A percentile compares a stretch with the other conserved stretches of the same genome.
Evolutionary conservation across 1,139 yeast species (phyloP).

Genomic region (Geotrichum bryndzae): DNA sequence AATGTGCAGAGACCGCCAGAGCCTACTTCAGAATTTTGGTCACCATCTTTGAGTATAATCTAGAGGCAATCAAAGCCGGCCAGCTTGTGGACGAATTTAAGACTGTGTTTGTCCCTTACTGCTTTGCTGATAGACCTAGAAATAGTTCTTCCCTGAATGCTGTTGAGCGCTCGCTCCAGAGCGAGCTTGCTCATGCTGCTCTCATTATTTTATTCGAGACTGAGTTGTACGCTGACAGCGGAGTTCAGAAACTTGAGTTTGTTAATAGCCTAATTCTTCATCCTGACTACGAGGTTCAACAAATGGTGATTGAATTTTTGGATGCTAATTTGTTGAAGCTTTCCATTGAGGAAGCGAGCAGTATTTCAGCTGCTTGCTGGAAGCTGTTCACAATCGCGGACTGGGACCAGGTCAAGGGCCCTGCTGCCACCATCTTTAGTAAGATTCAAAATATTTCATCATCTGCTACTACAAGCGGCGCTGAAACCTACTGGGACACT

Average conservation of each 20-base stretch:
- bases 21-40: slow-evolving; percentile 36
- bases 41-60: slow-evolving; percentile 5
- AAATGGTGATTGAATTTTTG: slow-evolving; percentile 37
- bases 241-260: slow-evolving; percentile 1
- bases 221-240: not conserved
- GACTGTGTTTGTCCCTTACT: slow-evolving; percentile 9
- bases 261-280: slow-evolving; percentile 13
- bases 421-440: slow-evolving; percentile 40
- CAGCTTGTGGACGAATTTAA: slow-evolving; percentile 7
- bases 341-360: slow-evolving; percentile 8
- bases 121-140: slow-evolving; percentile 12
- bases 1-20: slow-evolving; percentile 35
- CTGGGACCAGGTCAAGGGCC: slow-evolving; percentile 44
- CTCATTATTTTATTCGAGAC: slow-evolving; percentile 3
- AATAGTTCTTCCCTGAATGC: slow-evolving; percentile 8
- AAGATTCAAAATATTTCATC: slow-evolving; percentile 21
- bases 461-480: slow-evolving; percentile 8
- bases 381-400: slow-evolving; percentile 26
- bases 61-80: not conserved
- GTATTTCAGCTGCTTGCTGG: slow-evolving; percentile 32
- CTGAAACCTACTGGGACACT: slow-evolving; percentile 23
- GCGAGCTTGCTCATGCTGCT: slow-evolving; percentile 15
- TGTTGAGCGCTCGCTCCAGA: slow-evolving; percentile 14
- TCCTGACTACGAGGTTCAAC: slow-evolving; percentile 44
- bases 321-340: slow-evolving; percentile 19